phyloP scores from a whole-genome alignment of 139 green algal genomes.

The Picochlorum sp. region DNA sequence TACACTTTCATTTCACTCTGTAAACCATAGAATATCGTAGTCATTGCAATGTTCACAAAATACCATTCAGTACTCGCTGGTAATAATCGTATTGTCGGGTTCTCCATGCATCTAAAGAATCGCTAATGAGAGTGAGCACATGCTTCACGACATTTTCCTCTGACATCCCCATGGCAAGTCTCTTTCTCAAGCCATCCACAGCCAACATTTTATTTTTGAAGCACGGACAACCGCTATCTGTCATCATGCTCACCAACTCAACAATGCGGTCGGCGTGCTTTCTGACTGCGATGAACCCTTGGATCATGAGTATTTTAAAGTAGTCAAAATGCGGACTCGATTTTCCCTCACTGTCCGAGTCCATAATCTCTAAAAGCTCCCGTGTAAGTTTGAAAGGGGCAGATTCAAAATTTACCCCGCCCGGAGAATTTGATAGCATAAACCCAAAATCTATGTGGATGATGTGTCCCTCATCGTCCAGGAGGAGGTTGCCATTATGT shows the following conservation, averaged over 20 bases:
- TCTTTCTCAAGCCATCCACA: slow-evolving; percentile 72
- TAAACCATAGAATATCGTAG: background rate
- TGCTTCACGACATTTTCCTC: slow-evolving; percentile 63
- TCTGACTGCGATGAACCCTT: slow-evolving; percentile 86
- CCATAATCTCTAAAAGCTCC: slow-evolving; percentile 97
- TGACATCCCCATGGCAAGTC: slow-evolving; percentile 55
- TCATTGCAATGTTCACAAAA: slow-evolving; percentile 65
- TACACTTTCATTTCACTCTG: background rate
- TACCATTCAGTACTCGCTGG: slow-evolving; percentile 91
- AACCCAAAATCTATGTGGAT: slow-evolving; percentile 99
- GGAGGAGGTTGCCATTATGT: slow-evolving; percentile 86
- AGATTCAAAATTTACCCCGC: slow-evolving; percentile 29
- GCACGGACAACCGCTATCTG: slow-evolving; percentile 73
- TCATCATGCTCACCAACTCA: slow-evolving; percentile 86
- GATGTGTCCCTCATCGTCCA: slow-evolving; percentile 71
- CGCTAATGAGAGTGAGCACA: slow-evolving; percentile 79
- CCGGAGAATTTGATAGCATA: slow-evolving; percentile 73
- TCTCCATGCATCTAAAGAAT: slow-evolving; percentile 87
- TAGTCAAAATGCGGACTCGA: slow-evolving; percentile 84
- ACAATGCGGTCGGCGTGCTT: slow-evolving; percentile 86
- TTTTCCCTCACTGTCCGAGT: slow-evolving; percentile 67
- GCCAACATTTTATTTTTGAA: slow-evolving; percentile 69
- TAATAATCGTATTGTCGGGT: slow-evolving; percentile 98
- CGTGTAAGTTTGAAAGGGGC: slow-evolving; percentile 87
- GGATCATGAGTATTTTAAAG: slow-evolving; percentile 89